A percentile compares a stretch with the other conserved stretches of the same genome.
Conservation (phyloP, 2,329 filamentous ascomycete genomes). For the Xylariaceae sp. region DNA sequence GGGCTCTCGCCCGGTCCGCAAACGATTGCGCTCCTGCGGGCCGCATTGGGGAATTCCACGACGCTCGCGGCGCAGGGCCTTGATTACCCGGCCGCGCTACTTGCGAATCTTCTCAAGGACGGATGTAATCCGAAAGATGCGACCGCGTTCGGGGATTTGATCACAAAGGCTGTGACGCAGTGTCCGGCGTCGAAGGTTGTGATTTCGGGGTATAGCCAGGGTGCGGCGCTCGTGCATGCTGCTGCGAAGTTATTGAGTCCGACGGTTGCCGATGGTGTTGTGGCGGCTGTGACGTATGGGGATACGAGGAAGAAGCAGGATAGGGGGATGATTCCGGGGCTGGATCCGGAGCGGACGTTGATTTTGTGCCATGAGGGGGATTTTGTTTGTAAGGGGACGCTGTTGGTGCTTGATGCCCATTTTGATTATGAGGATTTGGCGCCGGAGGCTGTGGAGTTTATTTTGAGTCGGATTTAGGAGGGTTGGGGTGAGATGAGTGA, state of each 20-base stretch:
- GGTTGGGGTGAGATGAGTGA: not conserved
- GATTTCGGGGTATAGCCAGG: slow-evolving; percentile 39
- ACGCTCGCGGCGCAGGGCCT: slow-evolving; percentile 26
- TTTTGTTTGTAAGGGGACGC: slow-evolving; percentile 44
- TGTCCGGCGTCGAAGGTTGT: slow-evolving; percentile 40
- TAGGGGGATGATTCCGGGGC: slow-evolving; percentile 30
- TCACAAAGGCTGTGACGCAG: slow-evolving; percentile 32
- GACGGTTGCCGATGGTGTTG: slow-evolving; percentile 30
- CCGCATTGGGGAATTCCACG: slow-evolving; percentile 27
- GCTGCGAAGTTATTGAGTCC: slow-evolving; percentile 32
- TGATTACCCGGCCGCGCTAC: slow-evolving; percentile 24
- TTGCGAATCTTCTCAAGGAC: slow-evolving; percentile 24
- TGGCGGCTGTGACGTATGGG: slow-evolving; percentile 40
- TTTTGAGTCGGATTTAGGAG: slow-evolving; percentile 12
- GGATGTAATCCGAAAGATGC: slow-evolving; percentile 34
- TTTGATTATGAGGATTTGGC: slow-evolving; percentile 32
- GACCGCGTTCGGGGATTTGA: slow-evolving; percentile 31
- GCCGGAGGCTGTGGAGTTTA: slow-evolving; percentile 15
- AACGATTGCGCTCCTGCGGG: slow-evolving; percentile 49
- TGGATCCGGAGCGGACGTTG: slow-evolving; percentile 29
- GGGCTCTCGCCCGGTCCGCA: slow-evolving; percentile 29
- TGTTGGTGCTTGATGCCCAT: slow-evolving; percentile 38
- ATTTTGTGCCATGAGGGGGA: slow-evolving; percentile 47
- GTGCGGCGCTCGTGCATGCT: slow-evolving; percentile 41
- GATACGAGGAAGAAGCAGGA: slow-evolving; percentile 38